Base-by-base conservation (phyloP, 2,329 filamentous ascomycete genomes). In the Stachybotrys chartarum region DNA sequence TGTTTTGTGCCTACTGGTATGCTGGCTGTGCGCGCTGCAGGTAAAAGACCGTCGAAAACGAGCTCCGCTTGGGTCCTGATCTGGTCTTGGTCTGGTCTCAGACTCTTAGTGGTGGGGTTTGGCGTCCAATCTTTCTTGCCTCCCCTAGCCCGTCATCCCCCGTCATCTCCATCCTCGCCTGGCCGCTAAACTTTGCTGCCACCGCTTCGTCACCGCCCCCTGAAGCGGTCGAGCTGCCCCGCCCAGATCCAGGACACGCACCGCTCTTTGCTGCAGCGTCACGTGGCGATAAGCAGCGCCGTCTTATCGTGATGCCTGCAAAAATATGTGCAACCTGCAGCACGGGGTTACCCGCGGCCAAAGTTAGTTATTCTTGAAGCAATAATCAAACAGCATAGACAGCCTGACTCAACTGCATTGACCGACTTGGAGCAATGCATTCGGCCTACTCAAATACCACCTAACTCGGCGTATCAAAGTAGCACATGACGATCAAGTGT, bases 211-310 rank as follows among this genome's bases (percentile, higher is more conserved):
- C 49, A 64, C 59, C 59, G 53, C 50, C 57, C 44, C 64, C 58
- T 45, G 55, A 67, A 63, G 51, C 52, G 62, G 64, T 55, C 57
- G 65, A 66, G 63, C 44, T 53, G 30, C 52, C 24, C 7, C 11
- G 10, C 12, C 49, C 35, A 42, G 35, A 10, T 42, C 35, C 35
- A 42, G 35, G 35, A 5, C 10, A 42, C 14, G 35, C 14, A 24
- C 35, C 14, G 35, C 10, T 42, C 35, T 42, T 3, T 10, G 14
- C 5, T 6, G 14, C 5, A 14, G 10, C 8, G 5, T 42, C 35
- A 42, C 35, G 35, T 42, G 35, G 35, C 3, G 35, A 42, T 42
- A 42, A 42, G 5, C 24, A 24, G 24, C 24, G 4, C 2, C 35
- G 35, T 42, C 35, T 42, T 14, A 42, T 24, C 24, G 24, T 24